Conservation (phyloP, 2,329 filamentous ascomycete species). For the Aspergillus piperis region DNA sequence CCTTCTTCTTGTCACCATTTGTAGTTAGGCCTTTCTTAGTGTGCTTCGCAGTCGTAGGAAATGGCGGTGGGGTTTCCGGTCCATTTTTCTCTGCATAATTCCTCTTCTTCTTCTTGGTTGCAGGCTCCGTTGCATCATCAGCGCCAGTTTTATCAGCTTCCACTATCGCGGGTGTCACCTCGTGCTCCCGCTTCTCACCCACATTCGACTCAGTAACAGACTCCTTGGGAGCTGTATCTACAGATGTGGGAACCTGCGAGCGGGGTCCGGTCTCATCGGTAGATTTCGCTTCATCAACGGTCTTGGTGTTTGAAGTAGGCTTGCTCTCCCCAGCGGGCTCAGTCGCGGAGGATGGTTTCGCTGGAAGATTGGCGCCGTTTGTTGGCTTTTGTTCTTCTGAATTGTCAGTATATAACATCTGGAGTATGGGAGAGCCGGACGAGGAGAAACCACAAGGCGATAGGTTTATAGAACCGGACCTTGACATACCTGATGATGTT, state of each 20-base stretch:
- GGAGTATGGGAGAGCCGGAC: neutral
- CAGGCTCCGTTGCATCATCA: constrained; percentile 25
- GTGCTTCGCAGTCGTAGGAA: constrained; percentile 11
- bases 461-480: neutral
- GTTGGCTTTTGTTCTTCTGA: constrained; percentile 11
- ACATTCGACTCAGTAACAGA: constrained; percentile 9
- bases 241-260: constrained; percentile 9
- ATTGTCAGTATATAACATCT: constrained; percentile 20
- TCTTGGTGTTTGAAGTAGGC: constrained; percentile 4
- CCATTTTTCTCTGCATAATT: constrained; percentile 18
- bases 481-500: constrained; percentile 28
- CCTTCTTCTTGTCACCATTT: constrained; percentile 34
- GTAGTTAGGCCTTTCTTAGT: constrained; percentile 10
- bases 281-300: constrained; percentile 12
- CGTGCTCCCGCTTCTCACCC: constrained; percentile 31
- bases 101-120: constrained; percentile 43
- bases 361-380: constrained; percentile 9
- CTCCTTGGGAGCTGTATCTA: neutral
- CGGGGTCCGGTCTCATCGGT: constrained; percentile 13
- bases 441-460: neutral
- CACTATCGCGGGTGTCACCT: constrained; percentile 10
- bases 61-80: constrained; percentile 18
- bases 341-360: neutral
- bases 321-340: constrained; percentile 3
- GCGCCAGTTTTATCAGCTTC: constrained; percentile 13